phyloP scores from a whole-genome alignment of 352 stramenopile species.

The Phytophthora palmivora region DNA sequence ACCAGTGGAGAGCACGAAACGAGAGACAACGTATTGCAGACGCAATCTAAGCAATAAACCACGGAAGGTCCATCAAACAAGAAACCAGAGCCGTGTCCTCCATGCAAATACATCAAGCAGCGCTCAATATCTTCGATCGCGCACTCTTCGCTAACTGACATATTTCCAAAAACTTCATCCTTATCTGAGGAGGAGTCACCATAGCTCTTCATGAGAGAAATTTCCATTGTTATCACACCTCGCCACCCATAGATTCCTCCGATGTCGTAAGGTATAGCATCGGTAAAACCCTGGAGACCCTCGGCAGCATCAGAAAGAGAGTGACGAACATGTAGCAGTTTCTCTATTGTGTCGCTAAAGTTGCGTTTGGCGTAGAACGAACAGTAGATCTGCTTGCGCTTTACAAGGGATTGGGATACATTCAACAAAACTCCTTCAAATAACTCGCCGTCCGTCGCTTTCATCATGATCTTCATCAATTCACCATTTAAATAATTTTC shows the following conservation, averaged over 20 bases:
- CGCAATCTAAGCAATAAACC: constrained; percentile 52
- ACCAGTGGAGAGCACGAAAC: constrained; percentile 60
- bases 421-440: constrained; percentile 19
- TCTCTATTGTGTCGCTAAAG: constrained; percentile 19
- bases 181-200: constrained; percentile 3
- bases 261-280: constrained; percentile 35
- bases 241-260: constrained; percentile 68
- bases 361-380: constrained; percentile 42
- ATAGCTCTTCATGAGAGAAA: constrained; percentile 52
- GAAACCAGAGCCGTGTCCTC: constrained; percentile 9
- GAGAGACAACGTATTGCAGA: constrained; percentile 62
- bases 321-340: constrained; percentile 32
- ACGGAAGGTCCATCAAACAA: constrained; percentile 47
- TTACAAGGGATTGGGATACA: constrained; percentile 38
- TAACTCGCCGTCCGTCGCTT: background rate
- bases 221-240: constrained; percentile 65
- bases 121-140: constrained; percentile 56
- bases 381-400: constrained; percentile 46
- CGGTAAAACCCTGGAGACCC: constrained; percentile 10
- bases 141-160: constrained; percentile 39
- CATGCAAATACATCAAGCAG: constrained; percentile 48
- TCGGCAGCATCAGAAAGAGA: constrained; percentile 36
- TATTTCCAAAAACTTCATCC: constrained; percentile 3
- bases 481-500: constrained; percentile 34
- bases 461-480: constrained; percentile 28